phyloP scores from a whole-genome alignment of 2,329 filamentous ascomycete species.

The Graphium sp. region DNA sequence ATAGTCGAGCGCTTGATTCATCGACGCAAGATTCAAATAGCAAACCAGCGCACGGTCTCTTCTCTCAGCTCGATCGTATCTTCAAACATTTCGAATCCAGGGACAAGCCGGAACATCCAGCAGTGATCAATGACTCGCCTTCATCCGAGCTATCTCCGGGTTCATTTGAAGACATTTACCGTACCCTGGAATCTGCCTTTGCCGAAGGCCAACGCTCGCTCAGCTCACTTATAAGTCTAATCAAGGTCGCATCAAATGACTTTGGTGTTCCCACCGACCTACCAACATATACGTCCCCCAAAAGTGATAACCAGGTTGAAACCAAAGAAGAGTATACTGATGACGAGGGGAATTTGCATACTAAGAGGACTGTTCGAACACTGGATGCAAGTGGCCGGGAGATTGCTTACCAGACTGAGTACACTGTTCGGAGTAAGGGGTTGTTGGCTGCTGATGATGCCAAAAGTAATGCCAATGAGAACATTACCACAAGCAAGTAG shows the following conservation, averaged over 20 bases:
- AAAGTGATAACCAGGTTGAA: slow-evolving; percentile 8
- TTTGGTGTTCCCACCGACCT: slow-evolving; percentile 2
- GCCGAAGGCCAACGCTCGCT: slow-evolving; percentile 20
- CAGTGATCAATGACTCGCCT: not conserved
- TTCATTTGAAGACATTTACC: slow-evolving; percentile 24
- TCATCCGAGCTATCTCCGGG: not conserved
- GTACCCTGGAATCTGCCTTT: slow-evolving; percentile 17
- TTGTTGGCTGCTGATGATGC: too few relatives aligned
- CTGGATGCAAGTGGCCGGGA: slow-evolving; percentile 23
- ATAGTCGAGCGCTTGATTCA: too few relatives aligned
- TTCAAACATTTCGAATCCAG: slow-evolving; percentile 2
- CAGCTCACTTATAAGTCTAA: slow-evolving; percentile 20
- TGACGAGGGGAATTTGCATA: slow-evolving; percentile 22
- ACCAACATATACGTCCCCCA: not conserved
- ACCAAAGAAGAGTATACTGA: slow-evolving; percentile 24
- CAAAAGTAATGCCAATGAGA: too few relatives aligned
- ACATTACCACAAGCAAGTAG: too few relatives aligned
- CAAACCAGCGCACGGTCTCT: slow-evolving; percentile 3
- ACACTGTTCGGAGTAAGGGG: too few relatives aligned
- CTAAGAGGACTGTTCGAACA: slow-evolving; percentile 20
- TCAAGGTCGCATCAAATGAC: slow-evolving; percentile 12
- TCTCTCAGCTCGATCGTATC: slow-evolving; percentile 2
- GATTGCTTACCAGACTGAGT: too few relatives aligned
- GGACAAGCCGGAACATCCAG: not conserved
- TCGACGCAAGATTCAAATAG: not conserved